Base-by-base conservation (phyloP, 306 rosid genomes). In the Luffa acutangula region DNA sequence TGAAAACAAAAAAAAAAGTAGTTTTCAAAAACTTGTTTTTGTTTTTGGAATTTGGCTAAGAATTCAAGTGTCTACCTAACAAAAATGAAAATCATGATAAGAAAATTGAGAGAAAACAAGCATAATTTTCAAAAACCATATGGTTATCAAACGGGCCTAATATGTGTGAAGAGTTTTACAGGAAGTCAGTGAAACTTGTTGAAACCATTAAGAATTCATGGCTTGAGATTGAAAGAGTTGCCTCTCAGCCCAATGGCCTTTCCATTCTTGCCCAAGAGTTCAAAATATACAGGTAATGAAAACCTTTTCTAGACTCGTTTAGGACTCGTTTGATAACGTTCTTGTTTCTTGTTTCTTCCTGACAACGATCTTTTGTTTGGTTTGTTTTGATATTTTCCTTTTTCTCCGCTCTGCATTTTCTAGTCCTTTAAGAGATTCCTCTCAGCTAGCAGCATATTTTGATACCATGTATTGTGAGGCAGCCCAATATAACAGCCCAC, bases 171-270 rank as follows among this genome's bases (percentile, higher is more conserved):
- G 62, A 41, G 9, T 25, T 13, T 9, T 82, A 84, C 84, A 92
- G 97, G 93, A 92, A 87, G 84, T 67, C 0, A 88, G 94, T 64
- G 84, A 88, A 76, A 87, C 80, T 83, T 92, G 97, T 86, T n/a
- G 56, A 86, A 78, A 88, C 89, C 18, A 89, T 93, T 51, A 14
- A 2, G 3, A 78, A 87, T 1, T 90, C 96, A 0, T 89, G 94
- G 97, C 80, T 90, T 5, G 87, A 82, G 82, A 92, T 92, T 85
- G 31, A 25, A 25, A 25, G 31, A 25, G 31, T 25, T 58, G 87
- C 92, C 53, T 84, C 89, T 10, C 42, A 42, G 78, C 81, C 75
- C 45, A 43, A 65, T 9, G 95, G 96, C 36, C 89, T 88, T 83
- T 86, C 85, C 53, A 64, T 77, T 77, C 92, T 90, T 43, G 82